Evolutionary conservation across 768 basidiomycete genomes (phyloP).

Genomic region (Termitomyces sp.): DNA sequence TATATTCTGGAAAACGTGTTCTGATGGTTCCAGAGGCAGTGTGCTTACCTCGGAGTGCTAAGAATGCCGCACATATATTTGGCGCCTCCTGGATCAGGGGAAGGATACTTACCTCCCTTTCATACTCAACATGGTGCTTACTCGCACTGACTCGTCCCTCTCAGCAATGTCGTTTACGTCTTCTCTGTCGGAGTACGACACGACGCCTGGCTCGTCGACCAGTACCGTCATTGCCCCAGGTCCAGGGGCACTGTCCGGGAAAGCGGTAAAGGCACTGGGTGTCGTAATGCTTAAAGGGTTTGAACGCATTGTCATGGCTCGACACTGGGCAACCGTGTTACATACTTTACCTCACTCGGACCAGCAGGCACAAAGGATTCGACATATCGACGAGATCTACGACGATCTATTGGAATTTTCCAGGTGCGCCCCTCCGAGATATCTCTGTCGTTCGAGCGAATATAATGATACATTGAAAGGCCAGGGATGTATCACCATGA

Average conservation of each 20-base stretch:
- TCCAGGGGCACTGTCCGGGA: conserved; percentile 32
- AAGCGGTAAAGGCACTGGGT: conserved; percentile 49
- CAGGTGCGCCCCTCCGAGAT: conserved; percentile 4
- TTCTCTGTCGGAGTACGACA: conserved; percentile 4
- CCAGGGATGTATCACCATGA: conserved; percentile 12
- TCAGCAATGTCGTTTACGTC: conserved; percentile 3
- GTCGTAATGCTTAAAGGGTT: conserved; percentile 44
- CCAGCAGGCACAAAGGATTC: conserved; percentile 10
- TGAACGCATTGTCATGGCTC: conserved; percentile 21
- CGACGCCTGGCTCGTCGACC: conserved; percentile 14
- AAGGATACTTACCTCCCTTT: not conserved
- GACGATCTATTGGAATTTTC: conserved; percentile 19
- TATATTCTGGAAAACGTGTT: not conserved
- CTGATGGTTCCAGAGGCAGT: not conserved
- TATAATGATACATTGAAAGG: not conserved
- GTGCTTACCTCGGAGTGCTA: not conserved
- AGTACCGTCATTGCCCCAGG: conserved; percentile 17
- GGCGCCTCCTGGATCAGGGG: not conserved
- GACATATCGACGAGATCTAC: conserved; percentile 13
- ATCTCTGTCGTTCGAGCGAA: not conserved
- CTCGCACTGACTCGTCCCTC: not conserved
- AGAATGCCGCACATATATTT: not conserved
- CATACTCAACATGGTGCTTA: not conserved
- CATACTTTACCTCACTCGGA: conserved; percentile 18
- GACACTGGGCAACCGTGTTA: conserved; percentile 13